Evolutionary conservation across 257 asterid species (phyloP).

Genomic region (Solanum microdontum): DNA sequence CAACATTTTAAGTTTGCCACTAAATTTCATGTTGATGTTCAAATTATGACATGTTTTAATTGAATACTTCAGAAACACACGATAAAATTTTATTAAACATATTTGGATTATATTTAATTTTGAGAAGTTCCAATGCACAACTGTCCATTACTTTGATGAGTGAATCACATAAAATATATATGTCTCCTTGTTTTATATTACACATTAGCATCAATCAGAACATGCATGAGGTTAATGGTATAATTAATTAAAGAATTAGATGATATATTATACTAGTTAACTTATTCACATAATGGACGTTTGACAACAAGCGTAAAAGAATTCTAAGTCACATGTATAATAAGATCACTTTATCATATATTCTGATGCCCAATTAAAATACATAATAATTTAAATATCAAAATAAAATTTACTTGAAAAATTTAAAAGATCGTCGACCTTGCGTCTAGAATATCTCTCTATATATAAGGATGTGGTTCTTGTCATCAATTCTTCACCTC

Average conservation of each 20-base stretch:
- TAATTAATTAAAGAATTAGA: background rate
- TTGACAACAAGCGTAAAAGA: background rate
- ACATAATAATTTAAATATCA: background rate
- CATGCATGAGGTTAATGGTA: background rate
- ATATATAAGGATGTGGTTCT: background rate
- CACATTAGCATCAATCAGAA: background rate
- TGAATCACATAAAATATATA: background rate
- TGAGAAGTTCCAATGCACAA: background rate
- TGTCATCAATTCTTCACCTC: background rate
- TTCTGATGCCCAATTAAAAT: background rate
- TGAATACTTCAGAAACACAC: background rate
- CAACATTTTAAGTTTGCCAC: background rate
- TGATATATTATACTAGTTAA: background rate
- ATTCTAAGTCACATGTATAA: background rate
- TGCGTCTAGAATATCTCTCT: background rate
- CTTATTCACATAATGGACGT: background rate
- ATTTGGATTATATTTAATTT: too few relatives aligned
- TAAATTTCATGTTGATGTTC: background rate
- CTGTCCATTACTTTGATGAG: background rate
- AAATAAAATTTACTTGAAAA: background rate
- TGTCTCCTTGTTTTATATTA: background rate
- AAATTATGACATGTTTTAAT: background rate
- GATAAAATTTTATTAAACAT: background rate
- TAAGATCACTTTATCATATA: background rate
- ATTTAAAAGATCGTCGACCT: background rate